These are phyloP conservation scores for Zymoseptoria tritici DNA, from an alignment of 2,329 filamentous ascomycete genomes.

Conservation along the genomic window DNA sequence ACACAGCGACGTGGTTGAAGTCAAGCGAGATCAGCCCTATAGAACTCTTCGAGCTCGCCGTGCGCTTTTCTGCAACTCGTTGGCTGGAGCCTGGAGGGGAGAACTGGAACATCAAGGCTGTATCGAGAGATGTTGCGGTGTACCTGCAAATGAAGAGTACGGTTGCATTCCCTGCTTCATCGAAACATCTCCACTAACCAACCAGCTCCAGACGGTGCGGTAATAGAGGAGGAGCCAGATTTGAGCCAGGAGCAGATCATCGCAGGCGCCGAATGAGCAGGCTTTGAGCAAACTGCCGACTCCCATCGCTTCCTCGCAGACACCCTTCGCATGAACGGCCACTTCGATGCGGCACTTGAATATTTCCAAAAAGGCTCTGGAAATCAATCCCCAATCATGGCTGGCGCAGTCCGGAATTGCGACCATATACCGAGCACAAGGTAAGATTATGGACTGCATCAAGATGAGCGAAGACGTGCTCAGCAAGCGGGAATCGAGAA, in stretches of 20 bases:
- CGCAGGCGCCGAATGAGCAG: background rate
- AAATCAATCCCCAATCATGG: background rate
- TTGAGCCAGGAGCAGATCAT: background rate
- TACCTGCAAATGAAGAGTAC: background rate
- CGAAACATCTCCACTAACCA: background rate
- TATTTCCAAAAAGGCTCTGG: background rate
- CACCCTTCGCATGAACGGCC: background rate
- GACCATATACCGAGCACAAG: background rate
- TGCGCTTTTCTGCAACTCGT: background rate
- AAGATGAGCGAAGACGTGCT: background rate
- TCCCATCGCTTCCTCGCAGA: background rate
- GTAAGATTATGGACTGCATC: background rate
- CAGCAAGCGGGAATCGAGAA: background rate
- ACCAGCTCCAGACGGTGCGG: background rate
- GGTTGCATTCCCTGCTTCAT: background rate
- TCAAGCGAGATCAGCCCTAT: background rate
- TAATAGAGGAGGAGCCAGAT: background rate
- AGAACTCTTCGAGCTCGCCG: background rate
- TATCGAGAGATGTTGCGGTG: background rate
- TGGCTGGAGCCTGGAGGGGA: background rate
- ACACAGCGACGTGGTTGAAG: background rate
- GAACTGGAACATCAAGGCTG: background rate
- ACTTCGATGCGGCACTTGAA: background rate
- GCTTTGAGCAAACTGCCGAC: background rate
- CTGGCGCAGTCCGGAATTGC: background rate